These are phyloP conservation scores for Typha latifolia DNA, from an alignment of 176 grass and related monocot genomes.

Conservation along the genomic window DNA sequence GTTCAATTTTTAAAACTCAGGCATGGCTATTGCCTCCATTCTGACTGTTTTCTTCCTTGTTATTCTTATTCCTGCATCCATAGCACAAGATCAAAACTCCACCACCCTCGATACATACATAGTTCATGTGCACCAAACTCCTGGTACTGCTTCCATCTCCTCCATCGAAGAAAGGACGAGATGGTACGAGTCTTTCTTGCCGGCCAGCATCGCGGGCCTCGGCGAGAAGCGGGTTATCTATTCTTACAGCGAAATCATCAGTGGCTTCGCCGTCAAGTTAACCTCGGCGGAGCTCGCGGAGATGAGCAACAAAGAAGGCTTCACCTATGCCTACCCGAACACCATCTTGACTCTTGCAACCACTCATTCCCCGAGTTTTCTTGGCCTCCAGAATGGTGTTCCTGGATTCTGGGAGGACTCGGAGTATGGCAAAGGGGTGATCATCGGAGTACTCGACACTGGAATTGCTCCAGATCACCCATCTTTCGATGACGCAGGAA, in stretches of 20 bases:
- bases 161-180: background rate
- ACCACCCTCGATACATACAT: background rate
- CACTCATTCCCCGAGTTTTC: slow-evolving; percentile 15
- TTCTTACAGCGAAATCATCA: slow-evolving; percentile 24
- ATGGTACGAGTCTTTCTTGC: background rate
- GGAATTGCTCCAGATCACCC: slow-evolving; percentile 15
- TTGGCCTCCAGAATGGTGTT: background rate
- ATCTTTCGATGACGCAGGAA: slow-evolving; percentile 17
- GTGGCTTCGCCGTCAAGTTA: slow-evolving; percentile 16
- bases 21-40: too few relatives aligned
- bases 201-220: background rate
- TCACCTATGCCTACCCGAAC: slow-evolving; percentile 28
- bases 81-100: too few relatives aligned
- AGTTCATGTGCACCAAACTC: background rate
- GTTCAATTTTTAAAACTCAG: too few relatives aligned
- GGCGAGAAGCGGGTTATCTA: slow-evolving; percentile 16
- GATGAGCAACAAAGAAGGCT: slow-evolving; percentile 1
- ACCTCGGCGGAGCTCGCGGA: slow-evolving; percentile 15
- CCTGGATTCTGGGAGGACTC: background rate
- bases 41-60: too few relatives aligned
- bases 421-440: background rate
- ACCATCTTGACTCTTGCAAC: slow-evolving; percentile 12
- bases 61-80: too few relatives aligned
- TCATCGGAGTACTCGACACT: slow-evolving; percentile 21
- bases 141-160: background rate